Evolutionary conservation across 441 rosid species (phyloP).

Genomic region (Jatropha podagrica): DNA sequence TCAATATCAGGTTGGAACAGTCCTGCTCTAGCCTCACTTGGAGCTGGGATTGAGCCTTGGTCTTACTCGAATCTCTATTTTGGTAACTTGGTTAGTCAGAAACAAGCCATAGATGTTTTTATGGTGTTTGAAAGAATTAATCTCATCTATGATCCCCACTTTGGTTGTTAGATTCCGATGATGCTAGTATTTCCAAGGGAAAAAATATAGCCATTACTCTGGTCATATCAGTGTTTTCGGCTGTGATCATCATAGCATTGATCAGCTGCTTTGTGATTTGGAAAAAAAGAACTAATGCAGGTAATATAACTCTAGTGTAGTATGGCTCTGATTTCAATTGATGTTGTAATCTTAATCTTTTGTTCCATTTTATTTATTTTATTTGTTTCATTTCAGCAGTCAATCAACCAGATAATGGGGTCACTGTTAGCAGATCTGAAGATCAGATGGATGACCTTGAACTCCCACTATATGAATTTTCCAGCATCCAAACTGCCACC

Average conservation of each 20-base stretch:
- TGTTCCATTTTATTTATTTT: background rate
- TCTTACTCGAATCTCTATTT: background rate
- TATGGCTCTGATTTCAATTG: background rate
- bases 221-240: constrained; percentile 25
- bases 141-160: background rate
- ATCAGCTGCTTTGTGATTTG: constrained; percentile 27
- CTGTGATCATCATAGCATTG: constrained; percentile 22
- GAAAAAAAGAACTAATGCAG: constrained; percentile 19
- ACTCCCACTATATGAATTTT: constrained; percentile 14
- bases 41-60: background rate
- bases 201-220: constrained; percentile 20
- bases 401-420: background rate
- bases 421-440: constrained; percentile 8
- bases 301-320: constrained; percentile 11
- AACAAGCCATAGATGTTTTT: background rate
- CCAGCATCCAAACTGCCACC: constrained; percentile 15
- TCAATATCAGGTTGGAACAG: background rate
- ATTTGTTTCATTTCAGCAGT: background rate
- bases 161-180: constrained; percentile 5
- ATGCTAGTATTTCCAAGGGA: constrained; percentile 9
- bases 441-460: constrained; percentile 8
- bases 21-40: background rate
- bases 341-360: background rate
- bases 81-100: background rate
- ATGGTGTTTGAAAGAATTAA: constrained; percentile 1